phyloP scores from a whole-genome alignment of 495 filamentous ascomycete species.

The Aspergillus funiculosus region DNA sequence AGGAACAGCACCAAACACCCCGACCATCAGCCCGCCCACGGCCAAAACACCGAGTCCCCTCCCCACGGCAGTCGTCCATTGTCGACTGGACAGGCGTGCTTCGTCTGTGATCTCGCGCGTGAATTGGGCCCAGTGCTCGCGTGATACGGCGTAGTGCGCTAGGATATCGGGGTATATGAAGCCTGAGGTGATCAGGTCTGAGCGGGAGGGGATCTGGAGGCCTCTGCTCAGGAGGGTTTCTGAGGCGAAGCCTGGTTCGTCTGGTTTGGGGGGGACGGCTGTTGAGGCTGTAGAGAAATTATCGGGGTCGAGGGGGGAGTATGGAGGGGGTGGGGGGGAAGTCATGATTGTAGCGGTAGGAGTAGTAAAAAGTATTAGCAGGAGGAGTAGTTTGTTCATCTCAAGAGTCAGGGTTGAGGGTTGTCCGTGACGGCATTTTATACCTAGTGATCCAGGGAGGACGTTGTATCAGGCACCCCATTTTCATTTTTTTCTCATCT shows the following conservation, averaged over 20 bases:
- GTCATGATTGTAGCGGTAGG: too few relatives aligned
- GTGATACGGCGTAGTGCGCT: slow-evolving; percentile 16
- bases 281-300: neutral
- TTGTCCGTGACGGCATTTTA: too few relatives aligned
- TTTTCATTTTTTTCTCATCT: too few relatives aligned
- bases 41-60: slow-evolving; percentile 31
- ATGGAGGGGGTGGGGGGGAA: slow-evolving; percentile 7
- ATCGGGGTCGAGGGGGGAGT: neutral
- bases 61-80: slow-evolving; percentile 33
- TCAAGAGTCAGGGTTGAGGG: too few relatives aligned
- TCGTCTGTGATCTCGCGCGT: slow-evolving; percentile 26
- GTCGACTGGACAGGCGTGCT: slow-evolving; percentile 28
- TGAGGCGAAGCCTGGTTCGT: slow-evolving; percentile 5
- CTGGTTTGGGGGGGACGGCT: neutral
- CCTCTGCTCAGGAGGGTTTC: slow-evolving; percentile 24
- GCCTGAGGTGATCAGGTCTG: slow-evolving; percentile 24
- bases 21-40: slow-evolving; percentile 32
- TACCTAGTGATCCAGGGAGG: too few relatives aligned
- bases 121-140: slow-evolving; percentile 29
- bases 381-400: too few relatives aligned
- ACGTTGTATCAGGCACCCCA: too few relatives aligned
- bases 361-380: too few relatives aligned
- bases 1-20: slow-evolving; percentile 29
- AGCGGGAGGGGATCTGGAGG: slow-evolving; percentile 33
- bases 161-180: slow-evolving; percentile 32